Conservation (phyloP, 208 protist species). For the Trypanosoma boissoni region DNA sequence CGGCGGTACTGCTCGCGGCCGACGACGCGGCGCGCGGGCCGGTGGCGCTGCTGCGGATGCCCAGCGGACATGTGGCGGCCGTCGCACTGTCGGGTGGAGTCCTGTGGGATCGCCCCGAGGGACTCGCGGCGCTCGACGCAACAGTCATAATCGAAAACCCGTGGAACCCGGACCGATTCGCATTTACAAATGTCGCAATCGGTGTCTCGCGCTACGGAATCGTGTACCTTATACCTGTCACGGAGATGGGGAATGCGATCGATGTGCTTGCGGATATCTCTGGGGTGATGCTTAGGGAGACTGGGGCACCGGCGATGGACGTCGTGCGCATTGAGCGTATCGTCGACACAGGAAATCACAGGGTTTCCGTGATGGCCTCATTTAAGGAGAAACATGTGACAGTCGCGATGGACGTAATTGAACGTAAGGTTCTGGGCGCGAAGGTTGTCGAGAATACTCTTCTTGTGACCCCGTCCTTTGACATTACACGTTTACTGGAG, state of each 20-base stretch:
- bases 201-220: conserved; percentile 54
- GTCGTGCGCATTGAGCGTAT: conserved; percentile 41
- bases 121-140: conserved; percentile 42
- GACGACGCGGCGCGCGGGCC: conserved; percentile 17
- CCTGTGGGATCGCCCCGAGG: conserved; percentile 74
- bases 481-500: conserved; percentile 35
- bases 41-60: conserved; percentile 44
- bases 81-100: conserved; percentile 33
- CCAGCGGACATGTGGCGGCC: conserved; percentile 56
- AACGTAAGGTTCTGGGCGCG: conserved; percentile 16
- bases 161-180: conserved; percentile 62
- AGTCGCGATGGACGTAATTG: conserved; percentile 23
- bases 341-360: conserved; percentile 13
- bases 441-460: conserved; percentile 26
- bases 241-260: conserved; percentile 44
- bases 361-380: conserved; percentile 16
- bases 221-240: conserved; percentile 65
- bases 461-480: conserved; percentile 32
- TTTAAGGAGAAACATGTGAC: conserved; percentile 16
- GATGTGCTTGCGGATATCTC: conserved; percentile 60
- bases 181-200: conserved; percentile 71
- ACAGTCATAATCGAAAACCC: conserved; percentile 44
- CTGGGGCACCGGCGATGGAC: conserved; percentile 39
- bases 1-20: conserved; percentile 18
- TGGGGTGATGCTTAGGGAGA: conserved; percentile 27